Base-by-base conservation (phyloP, 345 rosid species). In the Syzygium grande region DNA sequence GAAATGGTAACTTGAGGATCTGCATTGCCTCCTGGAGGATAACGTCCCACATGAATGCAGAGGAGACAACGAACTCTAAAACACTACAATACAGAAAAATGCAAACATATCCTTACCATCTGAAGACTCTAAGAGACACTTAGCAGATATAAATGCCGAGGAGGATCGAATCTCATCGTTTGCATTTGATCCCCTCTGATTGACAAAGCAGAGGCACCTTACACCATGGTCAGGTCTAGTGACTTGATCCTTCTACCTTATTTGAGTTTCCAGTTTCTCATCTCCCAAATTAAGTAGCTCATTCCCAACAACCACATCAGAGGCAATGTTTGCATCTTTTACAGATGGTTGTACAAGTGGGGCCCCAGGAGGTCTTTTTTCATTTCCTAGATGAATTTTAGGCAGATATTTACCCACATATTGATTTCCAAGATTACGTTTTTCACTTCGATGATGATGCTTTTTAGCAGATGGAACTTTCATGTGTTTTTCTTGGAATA, bases 131-230 rank as follows among this genome's bases (percentile, higher is more conserved):
- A 88, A 86, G 85, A 73, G 87, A 89, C 91, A 79, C 86, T 84
- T 88, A 46, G 87, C 84, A 84, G 90, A 88, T 38, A 87, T 89
- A 87, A 91, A 87, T 53, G 90, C 87, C 23, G 21, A 19, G 84
- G 88, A 91, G 41, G 88, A 91, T 84, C 92, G 85, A 41, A 93
- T 88, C 88, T 93, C 95, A 80, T 94, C 94, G 92, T 93, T 93
- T 53, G 92, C 94, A 93, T 84, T 92, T 41, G 93, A 90, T 87
- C 94, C 46, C 95, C 88, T 94, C 94, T 27, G 93, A 92, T 88
- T 90, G 93, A 52, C 91, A 93, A 89, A 95, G 93, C 58, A 46
- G 58, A 63, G 95, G 87, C 46, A 43, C 95, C 96, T 92, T 12
- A 91, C 93, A 87, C 91, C 90, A 61, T 92, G 96, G 86, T 95